A percentile compares a stretch with the other conserved stretches of the same genome.
phyloP scores from a whole-genome alignment of 257 asterid species.

The Solanum etuberosum region DNA sequence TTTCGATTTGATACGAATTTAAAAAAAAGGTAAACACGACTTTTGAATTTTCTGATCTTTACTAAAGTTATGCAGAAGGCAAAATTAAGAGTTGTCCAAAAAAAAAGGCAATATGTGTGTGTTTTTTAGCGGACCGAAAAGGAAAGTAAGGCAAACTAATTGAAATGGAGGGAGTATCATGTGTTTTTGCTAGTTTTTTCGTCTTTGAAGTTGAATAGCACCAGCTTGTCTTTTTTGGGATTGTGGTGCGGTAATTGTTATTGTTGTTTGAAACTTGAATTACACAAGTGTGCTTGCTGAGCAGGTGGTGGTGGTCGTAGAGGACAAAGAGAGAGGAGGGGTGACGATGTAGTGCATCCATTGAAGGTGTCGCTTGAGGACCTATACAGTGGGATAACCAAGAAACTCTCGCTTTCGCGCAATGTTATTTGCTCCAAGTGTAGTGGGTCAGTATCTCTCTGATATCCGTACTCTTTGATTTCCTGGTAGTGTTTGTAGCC shows the following conservation, averaged over 20 bases:
- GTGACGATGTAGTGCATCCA: constrained; percentile 63
- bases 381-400: constrained; percentile 38
- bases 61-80: neutral
- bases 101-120: neutral
- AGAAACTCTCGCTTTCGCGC: constrained; percentile 57
- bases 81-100: neutral
- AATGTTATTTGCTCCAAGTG: constrained; percentile 59
- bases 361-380: constrained; percentile 63
- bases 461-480: neutral
- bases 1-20: neutral
- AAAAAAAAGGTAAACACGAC: neutral
- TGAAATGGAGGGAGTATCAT: neutral
- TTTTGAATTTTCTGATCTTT: neutral
- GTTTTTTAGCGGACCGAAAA: neutral
- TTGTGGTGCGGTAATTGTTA: neutral
- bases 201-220: neutral
- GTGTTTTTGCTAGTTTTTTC: neutral
- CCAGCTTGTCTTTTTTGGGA: neutral
- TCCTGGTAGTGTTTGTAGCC: neutral
- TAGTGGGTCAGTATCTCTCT: constrained; percentile 33
- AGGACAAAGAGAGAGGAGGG: constrained; percentile 63
- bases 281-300: neutral
- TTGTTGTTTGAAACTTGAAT: neutral
- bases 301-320: constrained; percentile 55
- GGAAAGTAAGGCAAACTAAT: neutral